phyloP scores from a whole-genome alignment of 768 basidiomycete genomes.

The Lactarius akahatsu region DNA sequence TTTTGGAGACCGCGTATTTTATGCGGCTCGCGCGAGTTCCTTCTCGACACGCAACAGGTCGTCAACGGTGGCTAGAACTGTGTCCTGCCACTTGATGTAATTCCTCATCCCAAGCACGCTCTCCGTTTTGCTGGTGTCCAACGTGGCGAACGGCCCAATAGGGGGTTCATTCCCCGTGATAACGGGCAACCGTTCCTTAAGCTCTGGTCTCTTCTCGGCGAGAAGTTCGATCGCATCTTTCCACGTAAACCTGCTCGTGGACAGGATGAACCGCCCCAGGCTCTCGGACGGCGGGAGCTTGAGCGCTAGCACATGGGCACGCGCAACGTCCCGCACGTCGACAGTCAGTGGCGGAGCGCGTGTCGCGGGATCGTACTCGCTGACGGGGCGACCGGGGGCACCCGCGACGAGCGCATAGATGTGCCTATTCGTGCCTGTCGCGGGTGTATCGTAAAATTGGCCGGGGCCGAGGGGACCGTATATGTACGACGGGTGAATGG shows the following conservation, averaged over 20 bases:
- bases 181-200: conserved; percentile 31
- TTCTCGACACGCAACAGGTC: conserved; percentile 24
- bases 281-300: background rate
- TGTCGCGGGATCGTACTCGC: conserved; percentile 19
- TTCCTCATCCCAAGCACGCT: conserved; percentile 15
- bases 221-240: conserved; percentile 33
- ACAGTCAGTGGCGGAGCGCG: conserved; percentile 30
- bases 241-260: conserved; percentile 33
- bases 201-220: conserved; percentile 30
- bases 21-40: conserved; percentile 5
- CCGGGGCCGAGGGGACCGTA: conserved; percentile 33
- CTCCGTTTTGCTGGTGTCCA: conserved; percentile 11
- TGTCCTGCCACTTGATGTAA: conserved; percentile 25
- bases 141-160: background rate
- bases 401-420: conserved; percentile 33
- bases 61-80: conserved; percentile 23
- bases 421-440: conserved; percentile 31
- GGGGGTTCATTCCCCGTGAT: conserved; percentile 15
- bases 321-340: conserved; percentile 38
- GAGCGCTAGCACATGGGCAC: conserved; percentile 35
- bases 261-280: conserved; percentile 31
- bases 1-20: background rate
- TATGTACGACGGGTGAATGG: conserved; percentile 36
- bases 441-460: conserved; percentile 27
- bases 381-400: conserved; percentile 23